Percentiles rank a stretch among this genome's conserved stretches.
Conservation (phyloP, 371 early-diverging fungal genomes). For the Thermomucor indicae-seudaticae region DNA sequence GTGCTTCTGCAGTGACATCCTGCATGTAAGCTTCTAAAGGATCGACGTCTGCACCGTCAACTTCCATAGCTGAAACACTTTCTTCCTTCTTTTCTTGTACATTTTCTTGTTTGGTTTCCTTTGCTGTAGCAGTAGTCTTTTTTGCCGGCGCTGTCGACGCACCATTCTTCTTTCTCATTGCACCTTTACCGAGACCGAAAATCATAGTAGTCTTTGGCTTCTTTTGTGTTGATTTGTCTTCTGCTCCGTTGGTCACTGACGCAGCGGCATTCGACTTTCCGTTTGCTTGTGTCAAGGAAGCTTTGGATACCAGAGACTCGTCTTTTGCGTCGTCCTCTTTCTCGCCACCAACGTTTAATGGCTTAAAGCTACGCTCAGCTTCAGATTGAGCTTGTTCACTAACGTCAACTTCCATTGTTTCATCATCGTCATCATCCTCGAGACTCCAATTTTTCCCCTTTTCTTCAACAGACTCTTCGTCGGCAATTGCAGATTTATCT, state of each 20-base stretch:
- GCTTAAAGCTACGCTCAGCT: conserved; percentile 29
- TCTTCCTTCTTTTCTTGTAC: conserved; percentile 2
- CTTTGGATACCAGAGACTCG: conserved; percentile 9
- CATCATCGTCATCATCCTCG: conserved; percentile 22
- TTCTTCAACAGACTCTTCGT: conserved; percentile 10
- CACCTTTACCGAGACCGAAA: background rate
- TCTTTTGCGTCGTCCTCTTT: conserved; percentile 19
- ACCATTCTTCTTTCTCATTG: conserved; percentile 19
- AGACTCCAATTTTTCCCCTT: conserved; percentile 23
- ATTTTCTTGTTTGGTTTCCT: conserved; percentile 7
- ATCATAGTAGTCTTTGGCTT: background rate
- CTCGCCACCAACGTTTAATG: conserved; percentile 11
- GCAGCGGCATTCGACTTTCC: too few species aligned
- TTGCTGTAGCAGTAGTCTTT: background rate
- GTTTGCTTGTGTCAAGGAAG: conserved; percentile 6
- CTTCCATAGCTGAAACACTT: conserved; percentile 15
- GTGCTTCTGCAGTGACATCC: conserved; percentile 74
- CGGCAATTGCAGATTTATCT: conserved; percentile 35
- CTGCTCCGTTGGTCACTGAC: too few species aligned
- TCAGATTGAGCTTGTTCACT: conserved; percentile 4
- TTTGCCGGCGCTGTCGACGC: conserved; percentile 10
- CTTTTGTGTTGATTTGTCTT: background rate
- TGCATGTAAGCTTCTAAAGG: conserved; percentile 85
- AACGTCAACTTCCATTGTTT: conserved; percentile 12
- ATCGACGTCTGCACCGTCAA: conserved; percentile 46